Percentiles rank a stretch among this genome's conserved stretches.
phyloP scores from a whole-genome alignment of 2,329 filamentous ascomycete species.

The Ustulina deusta region DNA sequence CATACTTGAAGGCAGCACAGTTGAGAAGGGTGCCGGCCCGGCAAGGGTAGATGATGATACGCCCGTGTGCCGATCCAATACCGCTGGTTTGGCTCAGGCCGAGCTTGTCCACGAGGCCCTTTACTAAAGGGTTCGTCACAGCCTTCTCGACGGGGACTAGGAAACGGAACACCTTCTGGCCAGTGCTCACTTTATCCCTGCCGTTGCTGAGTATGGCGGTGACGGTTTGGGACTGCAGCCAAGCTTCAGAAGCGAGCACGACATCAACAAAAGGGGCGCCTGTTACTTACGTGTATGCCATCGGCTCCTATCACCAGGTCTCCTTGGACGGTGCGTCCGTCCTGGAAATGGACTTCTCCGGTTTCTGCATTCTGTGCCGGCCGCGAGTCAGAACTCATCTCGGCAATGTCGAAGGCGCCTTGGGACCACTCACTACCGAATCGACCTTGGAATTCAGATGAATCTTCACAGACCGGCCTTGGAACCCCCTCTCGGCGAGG shows the following conservation, averaged over 20 bases:
- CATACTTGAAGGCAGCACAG: conserved; percentile 8
- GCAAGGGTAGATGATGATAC: conserved; percentile 34
- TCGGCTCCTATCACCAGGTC: conserved; percentile 37
- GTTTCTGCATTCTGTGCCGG: conserved; percentile 31
- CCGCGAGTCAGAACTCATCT: not conserved
- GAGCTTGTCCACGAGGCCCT: conserved; percentile 21
- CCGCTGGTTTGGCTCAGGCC: conserved; percentile 5
- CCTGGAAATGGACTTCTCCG: conserved; percentile 30
- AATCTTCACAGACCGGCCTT: conserved; percentile 32
- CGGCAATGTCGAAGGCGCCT: not conserved
- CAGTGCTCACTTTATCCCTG: conserved; percentile 26
- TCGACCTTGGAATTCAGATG: conserved; percentile 35
- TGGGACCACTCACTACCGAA: conserved; percentile 28
- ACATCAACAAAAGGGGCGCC: not conserved
- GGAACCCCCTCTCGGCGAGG: conserved; percentile 19
- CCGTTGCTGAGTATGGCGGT: conserved; percentile 22
- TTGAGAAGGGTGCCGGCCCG: conserved; percentile 33
- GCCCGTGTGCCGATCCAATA: not conserved
- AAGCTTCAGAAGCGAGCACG: conserved; percentile 3
- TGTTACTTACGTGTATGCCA: conserved; percentile 33
- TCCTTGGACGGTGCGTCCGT: conserved; percentile 26
- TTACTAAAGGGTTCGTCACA: not conserved
- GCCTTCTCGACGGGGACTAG: conserved; percentile 30
- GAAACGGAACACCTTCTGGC: conserved; percentile 33
- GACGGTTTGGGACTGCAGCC: conserved; percentile 19